Evolutionary conservation across 192 early-diverging fungal genomes (phyloP).

Genomic region (Podila verticillata): DNA sequence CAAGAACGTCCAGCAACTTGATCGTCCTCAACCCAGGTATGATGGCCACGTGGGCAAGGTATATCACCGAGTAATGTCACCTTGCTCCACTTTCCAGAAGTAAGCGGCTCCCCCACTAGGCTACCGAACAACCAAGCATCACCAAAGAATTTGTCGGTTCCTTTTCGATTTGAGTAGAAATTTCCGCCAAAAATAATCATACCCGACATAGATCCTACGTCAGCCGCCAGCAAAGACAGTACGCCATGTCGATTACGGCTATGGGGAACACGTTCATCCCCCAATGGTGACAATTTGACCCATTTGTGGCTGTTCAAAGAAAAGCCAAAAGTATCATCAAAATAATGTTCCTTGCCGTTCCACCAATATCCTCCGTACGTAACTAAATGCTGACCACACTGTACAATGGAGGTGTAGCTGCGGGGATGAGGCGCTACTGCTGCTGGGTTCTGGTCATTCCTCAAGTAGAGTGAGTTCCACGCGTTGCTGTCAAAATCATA

Average conservation of each 20-base stretch:
- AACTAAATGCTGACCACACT: constrained; percentile 20
- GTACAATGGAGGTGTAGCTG: constrained; percentile 31
- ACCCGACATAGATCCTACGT: constrained; percentile 20
- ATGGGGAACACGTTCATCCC: constrained; percentile 19
- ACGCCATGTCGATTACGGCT: constrained; percentile 27
- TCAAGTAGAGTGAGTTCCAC: constrained; percentile 7
- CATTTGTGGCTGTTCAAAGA: constrained; percentile 19
- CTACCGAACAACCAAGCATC: constrained; percentile 31
- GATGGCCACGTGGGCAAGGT: constrained; percentile 30
- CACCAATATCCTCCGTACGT: constrained; percentile 27
- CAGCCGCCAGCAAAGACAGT: constrained; percentile 9
- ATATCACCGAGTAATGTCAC: constrained; percentile 23
- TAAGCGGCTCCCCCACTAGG: constrained; percentile 5
- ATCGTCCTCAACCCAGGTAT: constrained; percentile 26
- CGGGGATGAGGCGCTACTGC: constrained; percentile 28
- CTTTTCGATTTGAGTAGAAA: constrained; percentile 14
- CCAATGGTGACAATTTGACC: constrained; percentile 25
- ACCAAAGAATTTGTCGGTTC: constrained; percentile 29
- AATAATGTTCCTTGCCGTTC: constrained; percentile 34
- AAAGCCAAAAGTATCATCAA: constrained; percentile 28
- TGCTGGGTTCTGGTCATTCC: constrained; percentile 10
- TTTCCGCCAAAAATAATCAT: constrained; percentile 39
- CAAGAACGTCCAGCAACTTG: constrained; percentile 31
- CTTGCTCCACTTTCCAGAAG: constrained; percentile 30
- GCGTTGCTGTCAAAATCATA: constrained; percentile 23